phyloP scores from a whole-genome alignment of 768 basidiomycete species.

The Arthromyces matolae region DNA sequence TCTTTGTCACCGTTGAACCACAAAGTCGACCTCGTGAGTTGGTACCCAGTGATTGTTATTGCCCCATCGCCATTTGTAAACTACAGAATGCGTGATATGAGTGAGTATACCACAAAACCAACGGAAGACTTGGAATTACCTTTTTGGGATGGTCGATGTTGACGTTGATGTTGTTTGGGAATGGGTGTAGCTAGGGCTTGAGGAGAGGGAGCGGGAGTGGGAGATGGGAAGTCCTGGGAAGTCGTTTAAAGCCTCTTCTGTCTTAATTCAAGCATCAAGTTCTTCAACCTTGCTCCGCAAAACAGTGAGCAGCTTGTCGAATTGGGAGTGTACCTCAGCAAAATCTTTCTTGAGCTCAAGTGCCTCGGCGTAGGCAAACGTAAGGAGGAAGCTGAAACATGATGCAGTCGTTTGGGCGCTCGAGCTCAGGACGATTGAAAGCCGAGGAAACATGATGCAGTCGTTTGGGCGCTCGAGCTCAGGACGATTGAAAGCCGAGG shows the following conservation, averaged over 20 bases:
- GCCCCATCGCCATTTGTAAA: too few species aligned
- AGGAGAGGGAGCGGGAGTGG: too few species aligned
- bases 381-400: constrained; percentile 71
- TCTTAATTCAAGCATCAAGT: constrained; percentile 40
- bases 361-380: constrained; percentile 84
- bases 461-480: constrained; percentile 69
- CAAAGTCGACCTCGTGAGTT: too few species aligned
- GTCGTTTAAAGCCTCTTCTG: constrained; percentile 26
- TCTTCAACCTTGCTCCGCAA: constrained; percentile 53
- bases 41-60: too few species aligned
- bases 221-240: too few species aligned
- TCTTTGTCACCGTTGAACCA: too few species aligned
- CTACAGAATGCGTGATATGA: too few species aligned
- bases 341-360: constrained; percentile 53
- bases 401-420: constrained; percentile 78
- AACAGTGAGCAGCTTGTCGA: constrained; percentile 65
- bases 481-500: constrained; percentile 33
- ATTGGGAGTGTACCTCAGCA: constrained; percentile 66
- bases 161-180: too few species aligned
- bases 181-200: too few species aligned
- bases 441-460: constrained; percentile 64
- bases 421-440: constrained; percentile 68
- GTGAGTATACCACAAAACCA: too few species aligned
- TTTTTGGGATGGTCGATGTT: too few species aligned
- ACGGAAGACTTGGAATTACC: too few species aligned